These are phyloP conservation scores for cucumber (Cucumis sativus) DNA, from an alignment of 306 rosid genomes.

Conservation along the genomic window DNA sequence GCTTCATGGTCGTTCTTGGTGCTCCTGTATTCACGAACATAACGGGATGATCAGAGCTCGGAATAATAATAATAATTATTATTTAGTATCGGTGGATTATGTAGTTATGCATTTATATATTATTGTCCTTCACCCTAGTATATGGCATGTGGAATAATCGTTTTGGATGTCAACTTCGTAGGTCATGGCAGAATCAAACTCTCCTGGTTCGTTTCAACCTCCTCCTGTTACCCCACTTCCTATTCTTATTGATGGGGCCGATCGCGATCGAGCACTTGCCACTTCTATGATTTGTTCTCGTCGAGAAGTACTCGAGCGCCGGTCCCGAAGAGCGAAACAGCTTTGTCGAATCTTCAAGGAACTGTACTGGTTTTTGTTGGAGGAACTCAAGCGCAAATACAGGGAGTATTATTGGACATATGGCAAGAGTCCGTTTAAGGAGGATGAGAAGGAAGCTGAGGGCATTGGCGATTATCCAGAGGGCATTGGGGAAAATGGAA, in stretches of 20 bases:
- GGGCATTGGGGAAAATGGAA: slow-evolving; percentile 14
- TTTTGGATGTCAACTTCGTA: neutral
- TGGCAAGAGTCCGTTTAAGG: slow-evolving; percentile 64
- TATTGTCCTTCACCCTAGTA: neutral
- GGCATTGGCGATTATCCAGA: neutral
- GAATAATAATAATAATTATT: too few relatives aligned
- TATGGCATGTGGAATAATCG: neutral
- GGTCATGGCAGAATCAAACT: slow-evolving; percentile 10
- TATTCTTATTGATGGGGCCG: slow-evolving; percentile 5
- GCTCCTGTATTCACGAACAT: neutral
- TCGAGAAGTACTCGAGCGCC: slow-evolving; percentile 17
- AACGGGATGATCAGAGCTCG: neutral
- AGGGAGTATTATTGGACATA: slow-evolving; percentile 53
- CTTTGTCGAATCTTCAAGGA: slow-evolving; percentile 16
- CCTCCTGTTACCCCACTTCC: slow-evolving; percentile 8
- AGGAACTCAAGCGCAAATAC: slow-evolving; percentile 32
- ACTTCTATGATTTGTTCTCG: slow-evolving; percentile 1
- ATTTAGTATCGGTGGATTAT: neutral
- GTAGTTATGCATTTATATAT: neutral
- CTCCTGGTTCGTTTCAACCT: slow-evolving; percentile 11
- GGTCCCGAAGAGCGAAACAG: slow-evolving; percentile 21
- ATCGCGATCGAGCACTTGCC: slow-evolving; percentile 3
- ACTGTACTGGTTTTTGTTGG: slow-evolving; percentile 60
- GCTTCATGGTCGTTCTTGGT: neutral
- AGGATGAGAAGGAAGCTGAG: slow-evolving; percentile 16